A percentile compares a stretch with the other conserved stretches of the same genome.
These are phyloP conservation scores for Termitomyces sp. DNA, from an alignment of 768 basidiomycete species.

Conservation along the genomic window DNA sequence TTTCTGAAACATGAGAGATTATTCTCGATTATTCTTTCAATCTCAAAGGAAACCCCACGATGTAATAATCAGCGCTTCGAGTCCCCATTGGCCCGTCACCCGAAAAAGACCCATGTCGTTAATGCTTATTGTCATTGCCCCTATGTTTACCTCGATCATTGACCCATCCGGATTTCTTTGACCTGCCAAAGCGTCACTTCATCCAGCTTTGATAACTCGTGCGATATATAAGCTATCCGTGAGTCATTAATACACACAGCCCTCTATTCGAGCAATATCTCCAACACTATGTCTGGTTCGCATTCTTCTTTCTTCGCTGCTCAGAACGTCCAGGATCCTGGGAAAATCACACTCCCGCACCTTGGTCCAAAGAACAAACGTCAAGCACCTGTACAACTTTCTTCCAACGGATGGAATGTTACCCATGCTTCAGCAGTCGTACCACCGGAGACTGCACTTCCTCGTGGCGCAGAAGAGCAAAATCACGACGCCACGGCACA, in stretches of 20 bases:
- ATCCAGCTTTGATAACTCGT: neutral
- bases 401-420: too few species aligned
- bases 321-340: neutral
- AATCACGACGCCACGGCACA: neutral
- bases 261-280: neutral
- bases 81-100: too few species aligned
- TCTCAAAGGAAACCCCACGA: too few species aligned
- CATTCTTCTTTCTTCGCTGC: neutral
- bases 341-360: neutral
- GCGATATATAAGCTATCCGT: too few species aligned
- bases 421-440: neutral
- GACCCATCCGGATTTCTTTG: too few species aligned
- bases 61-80: too few species aligned
- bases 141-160: too few species aligned
- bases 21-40: too few species aligned
- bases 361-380: neutral
- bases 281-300: neutral
- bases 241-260: too few species aligned
- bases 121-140: too few species aligned
- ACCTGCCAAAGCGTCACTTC: neutral
- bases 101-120: too few species aligned
- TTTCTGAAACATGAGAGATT: too few species aligned
- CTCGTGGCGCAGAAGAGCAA: neutral
- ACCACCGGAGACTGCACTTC: neutral
- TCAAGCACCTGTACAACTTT: neutral